Evolutionary conservation across 805 yeast species (phyloP).

Genomic region (Metschnikowia koreensis): DNA sequence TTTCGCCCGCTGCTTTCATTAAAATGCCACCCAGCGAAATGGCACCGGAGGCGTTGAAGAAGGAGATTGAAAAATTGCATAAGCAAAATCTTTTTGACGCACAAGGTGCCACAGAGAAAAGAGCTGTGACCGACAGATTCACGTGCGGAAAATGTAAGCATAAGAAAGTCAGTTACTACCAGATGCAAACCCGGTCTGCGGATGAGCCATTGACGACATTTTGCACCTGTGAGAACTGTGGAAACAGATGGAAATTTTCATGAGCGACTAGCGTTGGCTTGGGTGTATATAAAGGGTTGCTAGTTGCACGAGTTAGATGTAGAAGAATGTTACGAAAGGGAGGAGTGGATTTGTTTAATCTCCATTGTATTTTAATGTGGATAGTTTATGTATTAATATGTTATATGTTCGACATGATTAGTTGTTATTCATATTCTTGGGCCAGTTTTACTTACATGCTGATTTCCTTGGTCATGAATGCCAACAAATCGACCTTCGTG

Average conservation of each 20-base stretch:
- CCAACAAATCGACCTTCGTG: slow-evolving; percentile 80
- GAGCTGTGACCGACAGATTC: slow-evolving; percentile 95
- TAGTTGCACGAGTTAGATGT: not conserved
- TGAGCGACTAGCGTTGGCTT: slow-evolving; percentile 24
- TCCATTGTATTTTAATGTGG: not conserved
- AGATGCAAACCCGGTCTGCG: slow-evolving; percentile 96
- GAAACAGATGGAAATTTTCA: slow-evolving; percentile 97
- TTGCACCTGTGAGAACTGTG: slow-evolving; percentile 97
- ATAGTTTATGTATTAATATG: slow-evolving; percentile 5
- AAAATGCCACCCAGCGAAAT: slow-evolving; percentile 89
- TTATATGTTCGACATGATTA: not conserved
- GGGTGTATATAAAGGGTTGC: not conserved
- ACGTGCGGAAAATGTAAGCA: slow-evolving; percentile 98
- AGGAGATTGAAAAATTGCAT: slow-evolving; percentile 80
- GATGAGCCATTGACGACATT: slow-evolving; percentile 98
- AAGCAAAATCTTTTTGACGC: slow-evolving; percentile 92
- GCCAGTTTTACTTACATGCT: not conserved
- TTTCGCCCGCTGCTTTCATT: slow-evolving; percentile 63
- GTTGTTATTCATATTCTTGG: not conserved
- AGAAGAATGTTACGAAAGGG: not conserved
- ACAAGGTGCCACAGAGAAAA: slow-evolving; percentile 93
- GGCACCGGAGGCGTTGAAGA: slow-evolving; percentile 89
- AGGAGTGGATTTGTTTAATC: not conserved
- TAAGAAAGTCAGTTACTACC: slow-evolving; percentile 94
- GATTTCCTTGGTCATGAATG: slow-evolving; percentile 43